Base-by-base conservation (phyloP, 805 yeast genomes). In the Kodamaea lidongshanica region DNA sequence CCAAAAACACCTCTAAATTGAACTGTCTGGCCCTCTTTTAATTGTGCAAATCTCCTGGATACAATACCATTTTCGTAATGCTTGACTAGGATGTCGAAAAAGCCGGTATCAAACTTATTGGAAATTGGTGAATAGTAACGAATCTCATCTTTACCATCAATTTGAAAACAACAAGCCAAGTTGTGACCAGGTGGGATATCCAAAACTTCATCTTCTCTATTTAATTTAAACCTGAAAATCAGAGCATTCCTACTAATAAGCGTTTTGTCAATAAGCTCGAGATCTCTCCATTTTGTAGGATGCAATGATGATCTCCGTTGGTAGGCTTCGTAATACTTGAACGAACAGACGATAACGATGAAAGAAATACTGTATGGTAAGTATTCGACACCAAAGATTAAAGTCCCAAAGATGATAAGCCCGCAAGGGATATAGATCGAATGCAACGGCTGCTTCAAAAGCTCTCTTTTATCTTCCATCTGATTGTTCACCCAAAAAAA, bases 1-100 rank as follows among this genome's bases (percentile, higher is more conserved):
- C 94, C 92, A 28, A 81, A 81, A 11, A 92, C 87, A 2, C 94
- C 94, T 52, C 76, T 73, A 47, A 83, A 81, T 38, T 72, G 71
- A 12, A 81, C 82, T 12, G 70, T 65, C 51, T 76, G 76, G 19
- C 87, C 89, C 25, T 74, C 74, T 30, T 57, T 61, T 44, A 83
- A 64, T 38, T 65, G 48, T 4, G 89, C 89, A 55, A 83, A 73
- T 39, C 68, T 59, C 44, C 65, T 75, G 5, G 88, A 79, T 6
- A 83, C 84, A 33, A 54, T 66, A 20, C 94, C 94, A 21, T 75
- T 72, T 21, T 73, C 65, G 51, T 83, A 82, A 3, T 87, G 79
- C 56, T 83, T 83, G 22, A 83, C 82, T 50, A 83, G 59, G 28
- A 83, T 66, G 49, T 83, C 94, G 44, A 83, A 79, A 47, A 77